A percentile compares a stretch with the other conserved stretches of the same genome.
Evolutionary conservation across 306 rosid genomes (phyloP).

Genomic region (Lithocarpus polystachyus): DNA sequence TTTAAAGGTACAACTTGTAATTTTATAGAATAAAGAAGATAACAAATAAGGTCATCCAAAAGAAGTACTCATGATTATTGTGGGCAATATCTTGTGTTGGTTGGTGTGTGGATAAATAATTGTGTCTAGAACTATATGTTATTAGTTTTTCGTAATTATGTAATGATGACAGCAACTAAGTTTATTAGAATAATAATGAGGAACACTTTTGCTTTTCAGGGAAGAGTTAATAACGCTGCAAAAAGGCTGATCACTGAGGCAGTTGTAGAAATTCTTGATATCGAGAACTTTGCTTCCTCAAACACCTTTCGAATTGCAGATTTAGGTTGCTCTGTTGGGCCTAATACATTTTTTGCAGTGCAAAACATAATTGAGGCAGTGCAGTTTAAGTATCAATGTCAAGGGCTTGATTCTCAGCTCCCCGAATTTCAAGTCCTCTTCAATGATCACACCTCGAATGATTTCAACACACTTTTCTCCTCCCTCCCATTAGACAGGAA

Average conservation of each 20-base stretch:
- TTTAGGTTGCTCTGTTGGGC: not conserved
- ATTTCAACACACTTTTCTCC: slow-evolving; percentile 37
- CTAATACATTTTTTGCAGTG: slow-evolving; percentile 30
- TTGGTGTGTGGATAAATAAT: no score
- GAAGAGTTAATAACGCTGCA: not conserved
- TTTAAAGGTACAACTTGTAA: no score
- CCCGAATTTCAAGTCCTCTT: no score
- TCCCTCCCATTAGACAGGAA: slow-evolving; percentile 3
- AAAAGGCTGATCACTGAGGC: slow-evolving; percentile 13
- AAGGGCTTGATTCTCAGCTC: not conserved
- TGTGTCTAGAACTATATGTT: no score
- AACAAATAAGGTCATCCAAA: no score
- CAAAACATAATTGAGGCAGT: slow-evolving; percentile 28
- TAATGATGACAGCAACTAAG: no score
- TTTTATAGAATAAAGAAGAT: no score
- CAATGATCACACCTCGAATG: slow-evolving; percentile 10
- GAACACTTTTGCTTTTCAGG: not conserved
- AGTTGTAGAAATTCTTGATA: slow-evolving; percentile 24
- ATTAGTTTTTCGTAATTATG: no score
- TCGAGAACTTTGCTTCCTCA: not conserved
- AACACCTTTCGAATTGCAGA: slow-evolving; percentile 30
- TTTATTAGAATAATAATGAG: not conserved
- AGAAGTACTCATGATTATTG: no score
- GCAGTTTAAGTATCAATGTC: not conserved
- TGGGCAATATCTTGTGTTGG: no score